Evolutionary conservation across 1,139 yeast species (phyloP), one percentile per base, ranked within the genome.

Genomic region (Kodamaea sp.): DNA sequence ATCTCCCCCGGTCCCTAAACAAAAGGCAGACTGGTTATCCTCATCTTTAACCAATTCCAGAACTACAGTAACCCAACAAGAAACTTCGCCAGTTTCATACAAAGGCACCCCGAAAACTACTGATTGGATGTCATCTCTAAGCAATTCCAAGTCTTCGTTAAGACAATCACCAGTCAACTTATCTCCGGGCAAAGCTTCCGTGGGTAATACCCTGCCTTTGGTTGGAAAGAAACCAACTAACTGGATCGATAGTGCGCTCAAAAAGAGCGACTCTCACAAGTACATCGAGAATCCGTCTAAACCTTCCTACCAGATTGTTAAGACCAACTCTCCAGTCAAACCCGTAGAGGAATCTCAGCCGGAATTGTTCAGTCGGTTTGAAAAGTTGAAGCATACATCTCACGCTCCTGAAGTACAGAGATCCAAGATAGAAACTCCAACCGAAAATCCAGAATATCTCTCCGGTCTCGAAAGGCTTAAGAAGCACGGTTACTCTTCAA

Each of bases 181-280:
- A 22, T 9, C 21, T 19, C 21, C 21, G 7, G 8, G 15, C 28
- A 26, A 29, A 34, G 12, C 32, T 38, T 24, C 27, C n/a, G n/a
- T n/a, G n/a, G n/a, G n/a, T n/a, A n/a, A n/a, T n/a, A n/a, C n/a
- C n/a, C n/a, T 28, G 13, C 29, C 29, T n/a, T n/a, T n/a, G n/a
- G n/a, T n/a, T n/a, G n/a, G n/a, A n/a, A n/a, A 43, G 32, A 45
- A 45, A 26, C 51, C 48, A 6, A 47, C 44, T 15, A 44, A 48
- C 14, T 52, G 55, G 56, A 39, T 52, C n/a, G 54, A 51, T 25
- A 50, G 55, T 38, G 52, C 53, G 3, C 32, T 49, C n/a, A 44
- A 46, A 26, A 49, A 49, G 41, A 47, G 47, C 14, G 48, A 46
- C 27, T 37, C 48, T 6, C 48, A 46, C 33, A 38, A 29, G 15